Evolutionary conservation across 2,329 filamentous ascomycete genomes (phyloP).

Genomic region (Penicillium glabrum): DNA sequence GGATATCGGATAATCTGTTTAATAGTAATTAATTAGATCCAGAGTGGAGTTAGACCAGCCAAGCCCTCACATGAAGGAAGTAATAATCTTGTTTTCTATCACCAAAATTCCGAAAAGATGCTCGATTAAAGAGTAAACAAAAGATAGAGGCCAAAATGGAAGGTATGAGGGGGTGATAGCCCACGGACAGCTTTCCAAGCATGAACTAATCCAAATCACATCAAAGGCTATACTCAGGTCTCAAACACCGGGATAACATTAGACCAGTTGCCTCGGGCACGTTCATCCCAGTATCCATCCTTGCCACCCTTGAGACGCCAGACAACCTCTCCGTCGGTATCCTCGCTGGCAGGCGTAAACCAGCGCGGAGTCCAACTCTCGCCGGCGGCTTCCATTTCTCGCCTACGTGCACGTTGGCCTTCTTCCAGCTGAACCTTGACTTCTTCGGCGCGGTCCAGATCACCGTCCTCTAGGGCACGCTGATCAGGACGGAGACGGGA

Average conservation of each 20-base stretch:
- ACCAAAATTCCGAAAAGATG: background rate
- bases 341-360: conserved; percentile 69
- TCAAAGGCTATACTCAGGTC: background rate
- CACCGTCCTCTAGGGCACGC: conserved; percentile 75
- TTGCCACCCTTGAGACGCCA: conserved; percentile 75
- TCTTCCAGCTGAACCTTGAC: conserved; percentile 85
- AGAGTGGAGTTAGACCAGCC: background rate
- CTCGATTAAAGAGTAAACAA: background rate
- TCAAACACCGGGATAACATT: conserved; percentile 58
- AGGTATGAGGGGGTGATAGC: background rate
- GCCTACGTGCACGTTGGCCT: conserved; percentile 72
- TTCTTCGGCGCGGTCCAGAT: conserved; percentile 78
- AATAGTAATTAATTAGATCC: background rate
- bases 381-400: conserved; percentile 72
- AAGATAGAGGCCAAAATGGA: background rate
- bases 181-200: background rate
- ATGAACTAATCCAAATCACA: background rate
- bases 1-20: background rate
- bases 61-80: background rate
- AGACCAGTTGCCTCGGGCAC: conserved; percentile 66
- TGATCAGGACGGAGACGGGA: conserved; percentile 84
- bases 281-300: conserved; percentile 92
- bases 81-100: background rate
- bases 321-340: conserved; percentile 46
- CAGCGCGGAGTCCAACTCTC: conserved; percentile 74